Evolutionary conservation across 371 early-diverging fungal genomes (phyloP).

Genomic region (Nematocida sp.): DNA sequence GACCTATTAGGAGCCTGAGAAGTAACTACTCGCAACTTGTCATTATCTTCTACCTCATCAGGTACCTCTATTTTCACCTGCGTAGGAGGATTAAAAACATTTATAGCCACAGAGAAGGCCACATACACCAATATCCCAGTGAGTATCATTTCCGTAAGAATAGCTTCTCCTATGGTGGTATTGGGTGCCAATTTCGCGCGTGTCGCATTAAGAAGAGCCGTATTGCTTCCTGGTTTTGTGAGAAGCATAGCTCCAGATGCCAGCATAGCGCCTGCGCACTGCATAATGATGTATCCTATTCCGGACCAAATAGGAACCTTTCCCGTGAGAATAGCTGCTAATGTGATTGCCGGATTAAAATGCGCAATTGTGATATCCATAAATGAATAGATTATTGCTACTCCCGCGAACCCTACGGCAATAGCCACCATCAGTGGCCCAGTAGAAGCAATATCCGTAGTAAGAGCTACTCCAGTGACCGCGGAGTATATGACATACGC

Average conservation of each 20-base stretch:
- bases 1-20: constrained; percentile 58
- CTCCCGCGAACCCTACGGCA: constrained; percentile 68
- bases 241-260: constrained; percentile 68
- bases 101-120: constrained; percentile 73
- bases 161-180: constrained; percentile 59
- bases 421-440: constrained; percentile 68
- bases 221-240: constrained; percentile 68
- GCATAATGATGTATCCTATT: constrained; percentile 69
- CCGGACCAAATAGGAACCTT: constrained; percentile 70
- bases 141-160: constrained; percentile 69
- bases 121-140: constrained; percentile 73
- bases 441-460: constrained; percentile 50
- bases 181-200: constrained; percentile 48
- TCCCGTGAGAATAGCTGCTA: constrained; percentile 70
- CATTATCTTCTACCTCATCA: constrained; percentile 67
- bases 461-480: constrained; percentile 49
- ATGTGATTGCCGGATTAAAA: constrained; percentile 72
- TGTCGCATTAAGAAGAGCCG: constrained; percentile 53
- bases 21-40: constrained; percentile 53
- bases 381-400: constrained; percentile 73
- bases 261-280: constrained; percentile 69
- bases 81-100: constrained; percentile 69
- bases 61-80: constrained; percentile 54
- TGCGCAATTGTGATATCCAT: constrained; percentile 71
- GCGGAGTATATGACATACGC: constrained; percentile 65